Evolutionary conservation across 495 filamentous ascomycete genomes (phyloP).

Genomic region (Podospora didyma): DNA sequence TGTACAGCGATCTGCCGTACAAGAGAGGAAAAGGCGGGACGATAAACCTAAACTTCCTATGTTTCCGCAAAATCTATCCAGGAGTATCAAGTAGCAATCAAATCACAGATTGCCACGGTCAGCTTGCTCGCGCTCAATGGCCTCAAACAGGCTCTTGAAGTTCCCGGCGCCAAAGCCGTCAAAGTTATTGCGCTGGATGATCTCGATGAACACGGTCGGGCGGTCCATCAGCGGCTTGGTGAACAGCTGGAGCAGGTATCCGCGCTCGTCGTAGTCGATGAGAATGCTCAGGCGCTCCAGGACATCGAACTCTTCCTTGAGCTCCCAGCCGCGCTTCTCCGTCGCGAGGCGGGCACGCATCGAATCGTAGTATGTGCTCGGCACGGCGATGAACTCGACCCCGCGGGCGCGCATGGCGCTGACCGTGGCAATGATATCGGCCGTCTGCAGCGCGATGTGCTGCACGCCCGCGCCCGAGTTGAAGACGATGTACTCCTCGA

Average conservation of each 20-base stretch:
- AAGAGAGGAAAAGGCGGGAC: too few relatives aligned
- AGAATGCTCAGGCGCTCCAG: slow-evolving; percentile 73
- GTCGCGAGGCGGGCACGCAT: slow-evolving; percentile 63
- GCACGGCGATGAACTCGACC: slow-evolving; percentile 85
- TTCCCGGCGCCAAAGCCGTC: slow-evolving; percentile 91
- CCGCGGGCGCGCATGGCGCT: slow-evolving; percentile 70
- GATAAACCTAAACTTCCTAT: too few relatives aligned
- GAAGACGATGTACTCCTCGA: slow-evolving; percentile 89
- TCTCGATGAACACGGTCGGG: slow-evolving; percentile 90
- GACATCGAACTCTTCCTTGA: slow-evolving; percentile 72
- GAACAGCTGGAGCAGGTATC: slow-evolving; percentile 82
- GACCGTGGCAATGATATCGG: slow-evolving; percentile 72
- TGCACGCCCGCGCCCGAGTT: slow-evolving; percentile 84
- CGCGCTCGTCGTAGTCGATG: slow-evolving; percentile 87
- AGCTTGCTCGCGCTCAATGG: slow-evolving; percentile 85
- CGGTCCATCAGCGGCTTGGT: slow-evolving; percentile 91
- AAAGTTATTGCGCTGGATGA: slow-evolving; percentile 85
- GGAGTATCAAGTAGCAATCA: background rate
- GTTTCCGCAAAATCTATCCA: too few relatives aligned
- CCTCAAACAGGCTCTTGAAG: slow-evolving; percentile 89
- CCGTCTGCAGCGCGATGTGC: slow-evolving; percentile 81
- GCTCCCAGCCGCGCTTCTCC: slow-evolving; percentile 45
- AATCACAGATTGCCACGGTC: slow-evolving; percentile 69
- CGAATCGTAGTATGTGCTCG: slow-evolving; percentile 74
- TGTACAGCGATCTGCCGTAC: too few relatives aligned